Evolutionary conservation across 2,329 filamentous ascomycete genomes (phyloP), one percentile per base, ranked within the genome.

Genomic region (Metarhizium sp.): DNA sequence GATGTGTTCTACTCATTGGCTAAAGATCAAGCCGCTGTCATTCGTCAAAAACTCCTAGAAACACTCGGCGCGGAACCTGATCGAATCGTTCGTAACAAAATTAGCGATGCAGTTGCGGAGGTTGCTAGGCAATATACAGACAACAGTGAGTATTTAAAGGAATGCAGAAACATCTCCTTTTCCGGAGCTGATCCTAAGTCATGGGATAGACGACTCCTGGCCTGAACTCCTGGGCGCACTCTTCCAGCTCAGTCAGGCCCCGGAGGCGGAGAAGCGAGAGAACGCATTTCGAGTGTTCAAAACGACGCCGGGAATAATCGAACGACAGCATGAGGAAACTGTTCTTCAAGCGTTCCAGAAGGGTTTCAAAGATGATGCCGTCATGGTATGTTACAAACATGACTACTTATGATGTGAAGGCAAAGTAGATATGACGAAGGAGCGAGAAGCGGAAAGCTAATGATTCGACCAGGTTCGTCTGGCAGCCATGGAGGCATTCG

Each of bases 41-140:
- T 97, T 65, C 85, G 91, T 62, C 81, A 87, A 65, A 96, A 92
- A 71, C 77, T 97, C 57, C 80, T 97, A 46, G 82, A 92, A 66
- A 85, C 84, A 53, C 78, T 96, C 53, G 83, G 83, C 56, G 78
- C 77, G 59, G 94, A 97, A 74, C 76, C 81, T 25, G 82, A 88
- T 59, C 81, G 85, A 59, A 77, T 82, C 43, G 88, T 96, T 50
- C 82, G 94, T 65, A 94, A 96, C 75, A 99, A 99, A 73, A 88
- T 97, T 68, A 94, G 92, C 64, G 94, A 99, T 73, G 91, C 92
- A n/a, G 88, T 97, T 59, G 94, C 94, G 29, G 94, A 99, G 73
- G 80, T 99, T 58, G 94, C 92, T 48, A 85, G 94, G 66, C 91
- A 99, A 75, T 96, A 96, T 73, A 88, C 89, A 48, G 94, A 97